phyloP scores from a whole-genome alignment of 225 moss, liverwort and hornwort genomes.

The Polytrichum commune region DNA sequence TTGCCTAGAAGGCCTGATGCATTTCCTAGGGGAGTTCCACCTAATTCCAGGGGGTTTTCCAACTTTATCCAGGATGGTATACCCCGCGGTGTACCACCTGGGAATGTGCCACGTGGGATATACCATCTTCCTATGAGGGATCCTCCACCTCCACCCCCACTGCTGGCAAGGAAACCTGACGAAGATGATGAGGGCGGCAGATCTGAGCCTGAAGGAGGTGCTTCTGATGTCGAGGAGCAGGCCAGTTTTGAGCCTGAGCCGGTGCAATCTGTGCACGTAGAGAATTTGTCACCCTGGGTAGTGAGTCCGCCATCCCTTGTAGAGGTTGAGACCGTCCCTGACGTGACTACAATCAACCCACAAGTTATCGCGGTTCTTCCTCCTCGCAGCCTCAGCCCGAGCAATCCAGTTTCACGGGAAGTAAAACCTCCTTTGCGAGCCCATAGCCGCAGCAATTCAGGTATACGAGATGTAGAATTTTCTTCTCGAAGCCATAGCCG shows the following conservation, averaged over 20 bases:
- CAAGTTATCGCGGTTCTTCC: background rate
- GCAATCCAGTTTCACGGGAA: background rate
- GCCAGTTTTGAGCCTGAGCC: too few species aligned
- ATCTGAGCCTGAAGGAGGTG: slow-evolving; percentile 1
- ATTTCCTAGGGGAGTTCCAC: background rate
- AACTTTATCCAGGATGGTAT: too few species aligned
- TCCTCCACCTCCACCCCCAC: too few species aligned
- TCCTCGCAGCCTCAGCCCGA: background rate
- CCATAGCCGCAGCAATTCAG: too few species aligned
- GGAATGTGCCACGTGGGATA: too few species aligned
- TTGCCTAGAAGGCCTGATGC: slow-evolving; percentile 35
- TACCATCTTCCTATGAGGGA: too few species aligned
- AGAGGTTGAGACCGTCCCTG: background rate
- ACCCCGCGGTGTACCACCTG: too few species aligned
- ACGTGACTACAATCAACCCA: background rate
- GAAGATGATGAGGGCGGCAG: background rate
- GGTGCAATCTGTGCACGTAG: too few species aligned
- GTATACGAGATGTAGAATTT: too few species aligned
- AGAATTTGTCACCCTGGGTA: background rate
- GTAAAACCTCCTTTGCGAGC: background rate
- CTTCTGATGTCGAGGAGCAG: slow-evolving; percentile 5
- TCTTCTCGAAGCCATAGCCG: too few species aligned
- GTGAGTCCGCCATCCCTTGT: too few species aligned
- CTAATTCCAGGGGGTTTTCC: too few species aligned
- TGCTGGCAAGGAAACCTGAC: background rate